These are phyloP conservation scores for Blastocladiella britannica DNA, from an alignment of 192 early-diverging fungal species.

Conservation along the genomic window DNA sequence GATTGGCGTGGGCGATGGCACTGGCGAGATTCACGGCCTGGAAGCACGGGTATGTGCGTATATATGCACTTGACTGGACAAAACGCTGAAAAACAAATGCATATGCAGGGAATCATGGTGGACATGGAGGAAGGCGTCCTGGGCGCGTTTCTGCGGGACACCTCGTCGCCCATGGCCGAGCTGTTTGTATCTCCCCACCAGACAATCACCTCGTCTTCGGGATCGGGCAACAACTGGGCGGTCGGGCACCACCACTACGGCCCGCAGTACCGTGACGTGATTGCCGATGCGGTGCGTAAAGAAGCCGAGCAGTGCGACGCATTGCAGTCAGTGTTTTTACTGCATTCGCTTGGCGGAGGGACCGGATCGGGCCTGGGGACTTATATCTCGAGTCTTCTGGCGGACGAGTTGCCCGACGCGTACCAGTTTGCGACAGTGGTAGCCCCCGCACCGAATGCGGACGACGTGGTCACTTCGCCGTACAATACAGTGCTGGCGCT, in stretches of 20 bases:
- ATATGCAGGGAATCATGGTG: conserved; percentile 25
- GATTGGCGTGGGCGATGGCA: conserved; percentile 12
- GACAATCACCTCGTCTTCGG: conserved; percentile 17
- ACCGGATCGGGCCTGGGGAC: conserved; percentile 40
- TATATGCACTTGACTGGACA: not conserved
- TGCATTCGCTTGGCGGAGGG: conserved; percentile 29
- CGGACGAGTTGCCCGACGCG: conserved; percentile 14
- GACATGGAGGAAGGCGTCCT: conserved; percentile 40
- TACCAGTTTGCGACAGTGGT: conserved; percentile 3
- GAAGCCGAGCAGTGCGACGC: conserved; percentile 31
- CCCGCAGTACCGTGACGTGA: conserved; percentile 11
- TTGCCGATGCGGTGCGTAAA: conserved; percentile 19
- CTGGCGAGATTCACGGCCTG: conserved; percentile 11
- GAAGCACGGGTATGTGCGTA: conserved; percentile 19
- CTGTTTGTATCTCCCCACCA: conserved; percentile 28
- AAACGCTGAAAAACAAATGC: not conserved
- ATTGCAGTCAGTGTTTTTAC: conserved; percentile 28
- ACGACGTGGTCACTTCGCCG: conserved; percentile 2
- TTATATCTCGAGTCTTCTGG: conserved; percentile 13
- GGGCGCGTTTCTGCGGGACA: conserved; percentile 18
- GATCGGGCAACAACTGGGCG: conserved; percentile 37
- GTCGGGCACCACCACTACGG: conserved; percentile 30
- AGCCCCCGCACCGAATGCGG: not conserved
- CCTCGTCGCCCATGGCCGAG: conserved; percentile 9
- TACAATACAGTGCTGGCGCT: not conserved